Percentiles rank a stretch among this genome's conserved stretches.
phyloP scores from a whole-genome alignment of 2,329 filamentous ascomycete genomes.

The Verticillium nubilum region DNA sequence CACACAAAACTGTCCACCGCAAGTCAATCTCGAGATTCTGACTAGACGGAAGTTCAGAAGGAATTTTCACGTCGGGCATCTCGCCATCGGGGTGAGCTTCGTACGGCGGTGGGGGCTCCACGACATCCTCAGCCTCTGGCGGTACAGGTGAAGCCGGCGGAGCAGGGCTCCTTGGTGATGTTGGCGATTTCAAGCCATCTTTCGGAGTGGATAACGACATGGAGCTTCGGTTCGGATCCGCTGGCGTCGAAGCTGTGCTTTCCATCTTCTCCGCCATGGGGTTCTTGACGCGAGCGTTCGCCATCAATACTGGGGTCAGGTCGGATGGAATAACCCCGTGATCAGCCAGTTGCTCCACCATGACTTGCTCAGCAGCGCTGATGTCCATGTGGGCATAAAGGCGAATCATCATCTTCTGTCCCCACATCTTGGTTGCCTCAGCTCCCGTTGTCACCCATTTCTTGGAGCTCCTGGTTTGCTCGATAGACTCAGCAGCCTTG shows the following conservation, averaged over 20 bases:
- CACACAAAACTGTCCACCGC: conserved; percentile 93
- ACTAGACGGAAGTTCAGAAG: conserved; percentile 74
- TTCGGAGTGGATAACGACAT: neutral
- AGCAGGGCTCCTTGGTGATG: conserved; percentile 7
- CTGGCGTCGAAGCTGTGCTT: neutral
- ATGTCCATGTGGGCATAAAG: conserved; percentile 97
- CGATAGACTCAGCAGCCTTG: conserved; percentile 58
- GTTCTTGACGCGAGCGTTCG: conserved; percentile 89
- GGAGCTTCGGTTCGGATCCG: neutral
- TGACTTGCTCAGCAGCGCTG: conserved; percentile 82
- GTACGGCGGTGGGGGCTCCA: conserved; percentile 53
- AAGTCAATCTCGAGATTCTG: conserved; percentile 92
- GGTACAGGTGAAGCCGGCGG: conserved; percentile 16
- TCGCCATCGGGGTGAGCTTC: conserved; percentile 61
- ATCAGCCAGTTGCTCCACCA: conserved; percentile 95
- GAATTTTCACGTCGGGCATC: conserved; percentile 73
- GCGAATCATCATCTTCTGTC: conserved; percentile 96
- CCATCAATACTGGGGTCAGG: conserved; percentile 79
- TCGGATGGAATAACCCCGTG: conserved; percentile 85
- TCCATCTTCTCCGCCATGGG: conserved; percentile 60
- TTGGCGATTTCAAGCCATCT: conserved; percentile 1
- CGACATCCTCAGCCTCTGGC: conserved; percentile 36
- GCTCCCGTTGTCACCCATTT: conserved; percentile 65
- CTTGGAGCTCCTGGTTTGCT: conserved; percentile 58
- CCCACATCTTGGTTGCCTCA: conserved; percentile 90